Base-by-base conservation (phyloP, 176 grass and related monocot species). In the Coix lacrymajobi region DNA sequence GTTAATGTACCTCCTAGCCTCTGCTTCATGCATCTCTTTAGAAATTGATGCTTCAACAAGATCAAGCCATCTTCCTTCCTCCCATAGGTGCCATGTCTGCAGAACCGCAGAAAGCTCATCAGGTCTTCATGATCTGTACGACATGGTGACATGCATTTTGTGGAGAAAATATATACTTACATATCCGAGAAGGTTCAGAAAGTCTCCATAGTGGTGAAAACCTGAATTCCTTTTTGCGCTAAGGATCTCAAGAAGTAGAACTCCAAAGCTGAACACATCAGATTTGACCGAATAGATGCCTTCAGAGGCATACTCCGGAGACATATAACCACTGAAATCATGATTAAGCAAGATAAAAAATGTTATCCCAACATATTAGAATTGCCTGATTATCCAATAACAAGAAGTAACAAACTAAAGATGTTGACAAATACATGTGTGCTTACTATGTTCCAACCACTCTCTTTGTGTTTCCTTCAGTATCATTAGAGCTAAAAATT, bases 191-290 rank as follows among this genome's bases (percentile, higher is more conserved):
- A 88, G 80, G 34, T 88, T 88, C 22, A 88, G 19, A 36, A 52
- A 79, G 4, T 57, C 34, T 39, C 33, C 80, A 4, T 32, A 74
- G 36, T 58, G 51, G 14, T 84, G 44, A 3, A 79, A 84, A 16
- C 80, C 67, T 4, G 86, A 51, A 58, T 88, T 88, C 58, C 26
- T 79, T 51, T 79, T 78, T 37, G 67, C 86, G 0, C 81, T 88
- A 66, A 88, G n/a, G 25, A 88, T 88, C 67, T 88, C 86, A 30
- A 88, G 80, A 32, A 84, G 80, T 13, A 88, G 39, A 29, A 88
- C 86, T 11, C 86, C 86, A 29, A 88, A 84, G 20, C 86, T 79
- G n/a, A 88, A 84, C 0, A 88, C 67, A 14, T 88, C 86, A 17
- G 86, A 88, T 66, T 88, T 88, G 8, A 84, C 19, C 0, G 81